Conservation (phyloP, 768 basidiomycete genomes). For the Xerocomus brunneocitrinus region DNA sequence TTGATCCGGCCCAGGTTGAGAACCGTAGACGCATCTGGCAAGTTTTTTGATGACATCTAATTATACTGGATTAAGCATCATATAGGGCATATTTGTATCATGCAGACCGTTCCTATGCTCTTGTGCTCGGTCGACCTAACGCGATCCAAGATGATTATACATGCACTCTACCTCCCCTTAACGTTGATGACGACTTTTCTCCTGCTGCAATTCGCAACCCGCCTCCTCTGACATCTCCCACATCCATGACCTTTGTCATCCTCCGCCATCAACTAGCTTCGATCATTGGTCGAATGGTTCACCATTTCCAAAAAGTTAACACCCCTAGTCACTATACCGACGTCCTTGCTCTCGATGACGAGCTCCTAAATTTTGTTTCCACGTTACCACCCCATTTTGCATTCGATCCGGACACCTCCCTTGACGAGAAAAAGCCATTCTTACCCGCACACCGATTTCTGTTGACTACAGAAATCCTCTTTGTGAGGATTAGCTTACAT, state of each 20-base stretch:
- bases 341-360: constrained; percentile 77
- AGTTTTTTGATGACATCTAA: background rate
- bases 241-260: constrained; percentile 83
- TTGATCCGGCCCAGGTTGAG: constrained; percentile 75
- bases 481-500: constrained; percentile 79
- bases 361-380: constrained; percentile 71
- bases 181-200: constrained; percentile 59
- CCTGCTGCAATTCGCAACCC: constrained; percentile 44
- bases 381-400: constrained; percentile 77
- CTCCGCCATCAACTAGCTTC: constrained; percentile 76
- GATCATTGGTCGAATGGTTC: constrained; percentile 87
- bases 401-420: constrained; percentile 68
- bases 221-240: constrained; percentile 63
- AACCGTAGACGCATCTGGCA: constrained; percentile 90
- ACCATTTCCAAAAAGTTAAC: constrained; percentile 87
- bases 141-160: constrained; percentile 89
- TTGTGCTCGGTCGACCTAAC: constrained; percentile 86
- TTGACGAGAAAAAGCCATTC: constrained; percentile 61
- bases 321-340: constrained; percentile 78
- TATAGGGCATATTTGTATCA: constrained; percentile 86
- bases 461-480: constrained; percentile 84
- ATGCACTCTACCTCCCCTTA: constrained; percentile 73
- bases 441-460: constrained; percentile 85
- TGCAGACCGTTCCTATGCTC: constrained; percentile 87
- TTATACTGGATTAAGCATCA: constrained; percentile 4